Conservation (phyloP, 768 basidiomycete species). For the Suillus lakei region DNA sequence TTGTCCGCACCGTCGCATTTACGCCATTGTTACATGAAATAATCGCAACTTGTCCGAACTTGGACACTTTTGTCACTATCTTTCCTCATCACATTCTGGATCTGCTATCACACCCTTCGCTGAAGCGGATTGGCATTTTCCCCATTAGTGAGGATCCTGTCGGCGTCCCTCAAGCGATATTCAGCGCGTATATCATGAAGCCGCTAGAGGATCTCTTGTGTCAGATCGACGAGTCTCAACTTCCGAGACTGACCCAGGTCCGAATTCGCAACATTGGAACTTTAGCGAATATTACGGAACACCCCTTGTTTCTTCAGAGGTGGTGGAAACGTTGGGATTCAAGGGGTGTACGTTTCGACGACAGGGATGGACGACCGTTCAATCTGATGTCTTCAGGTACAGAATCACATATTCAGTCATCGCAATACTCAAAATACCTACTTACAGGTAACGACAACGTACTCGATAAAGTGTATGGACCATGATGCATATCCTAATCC, state of each 20-base stretch:
- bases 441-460: not conserved
- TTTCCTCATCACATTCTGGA: constrained; percentile 40
- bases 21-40: constrained; percentile 39
- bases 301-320: constrained; percentile 28
- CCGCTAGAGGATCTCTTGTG: constrained; percentile 46
- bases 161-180: constrained; percentile 42
- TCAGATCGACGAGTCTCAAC: constrained; percentile 39
- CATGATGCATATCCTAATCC: not conserved
- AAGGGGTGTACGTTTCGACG: constrained; percentile 36
- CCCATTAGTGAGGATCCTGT: constrained; percentile 45
- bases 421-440: not conserved
- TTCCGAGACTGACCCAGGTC: constrained; percentile 41
- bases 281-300: constrained; percentile 37
- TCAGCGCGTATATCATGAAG: constrained; percentile 43
- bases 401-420: not conserved
- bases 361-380: constrained; percentile 34
- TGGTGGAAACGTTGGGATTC: constrained; percentile 35
- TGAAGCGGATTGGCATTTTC: constrained; percentile 48
- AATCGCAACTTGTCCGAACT: constrained; percentile 45
- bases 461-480: not conserved
- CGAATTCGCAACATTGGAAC: constrained; percentile 47
- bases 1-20: constrained; percentile 43
- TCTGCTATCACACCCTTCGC: constrained; percentile 41
- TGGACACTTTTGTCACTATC: constrained; percentile 45
- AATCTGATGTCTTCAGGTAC: constrained; percentile 6